Conservation (phyloP, 2,329 filamentous ascomycete genomes). For the Neofusicoccum sp. region DNA sequence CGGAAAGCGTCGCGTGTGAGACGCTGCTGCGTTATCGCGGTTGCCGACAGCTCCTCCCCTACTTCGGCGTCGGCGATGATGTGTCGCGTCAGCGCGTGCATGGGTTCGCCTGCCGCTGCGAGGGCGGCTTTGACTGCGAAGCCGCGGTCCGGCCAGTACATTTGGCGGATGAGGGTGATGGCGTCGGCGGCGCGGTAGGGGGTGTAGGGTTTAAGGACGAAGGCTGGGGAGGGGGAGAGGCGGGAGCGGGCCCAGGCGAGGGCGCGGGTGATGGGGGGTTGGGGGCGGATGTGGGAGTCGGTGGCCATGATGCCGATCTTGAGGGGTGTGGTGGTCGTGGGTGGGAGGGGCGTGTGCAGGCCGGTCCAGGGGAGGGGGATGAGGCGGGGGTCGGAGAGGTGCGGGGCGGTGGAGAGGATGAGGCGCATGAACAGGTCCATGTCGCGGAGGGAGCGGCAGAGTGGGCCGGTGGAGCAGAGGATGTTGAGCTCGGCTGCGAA, state of each 20-base stretch:
- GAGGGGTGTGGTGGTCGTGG: conserved; percentile 29
- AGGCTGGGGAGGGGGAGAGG: conserved; percentile 15
- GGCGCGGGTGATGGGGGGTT: conserved; percentile 43
- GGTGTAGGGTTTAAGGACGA: conserved; percentile 42
- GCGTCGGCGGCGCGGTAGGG: conserved; percentile 36
- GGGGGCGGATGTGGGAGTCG: conserved; percentile 42
- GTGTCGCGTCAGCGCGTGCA: conserved; percentile 43
- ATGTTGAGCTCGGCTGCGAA: conserved; percentile 28
- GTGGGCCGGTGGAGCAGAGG: conserved; percentile 25
- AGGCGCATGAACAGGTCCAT: conserved; percentile 27
- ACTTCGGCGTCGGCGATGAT: conserved; percentile 26
- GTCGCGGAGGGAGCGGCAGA: conserved; percentile 27
- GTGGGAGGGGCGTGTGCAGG: conserved; percentile 20
- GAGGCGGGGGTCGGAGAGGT: conserved; percentile 26
- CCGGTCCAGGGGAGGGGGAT: conserved; percentile 30
- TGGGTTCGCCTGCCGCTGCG: conserved; percentile 46
- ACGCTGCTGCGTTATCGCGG: conserved; percentile 24
- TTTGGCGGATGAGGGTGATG: conserved; percentile 36
- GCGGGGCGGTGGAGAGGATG: conserved; percentile 24
- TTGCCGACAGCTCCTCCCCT: conserved; percentile 6
- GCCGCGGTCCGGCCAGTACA: conserved; percentile 54
- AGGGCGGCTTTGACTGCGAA: conserved; percentile 37
- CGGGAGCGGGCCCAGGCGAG: conserved; percentile 38
- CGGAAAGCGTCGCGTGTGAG: conserved; percentile 26
- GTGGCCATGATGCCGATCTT: conserved; percentile 49